These are phyloP conservation scores for Microcyclospora pomicola DNA, from an alignment of 2,329 filamentous ascomycete species.

Conservation along the genomic window DNA sequence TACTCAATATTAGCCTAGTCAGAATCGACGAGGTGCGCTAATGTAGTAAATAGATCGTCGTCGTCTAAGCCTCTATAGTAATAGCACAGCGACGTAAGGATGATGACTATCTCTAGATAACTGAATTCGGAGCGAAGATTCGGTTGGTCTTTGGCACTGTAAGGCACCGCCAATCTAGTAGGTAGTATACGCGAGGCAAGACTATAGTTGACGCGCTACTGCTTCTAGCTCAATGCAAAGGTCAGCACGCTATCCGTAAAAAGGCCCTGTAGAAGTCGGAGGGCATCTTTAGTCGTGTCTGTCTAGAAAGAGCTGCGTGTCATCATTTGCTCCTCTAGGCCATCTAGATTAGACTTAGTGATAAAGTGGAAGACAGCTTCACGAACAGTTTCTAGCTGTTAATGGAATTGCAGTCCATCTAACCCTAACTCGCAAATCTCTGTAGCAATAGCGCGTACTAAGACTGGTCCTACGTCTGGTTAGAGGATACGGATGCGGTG, in stretches of 20 bases:
- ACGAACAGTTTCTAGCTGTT: conserved; percentile 5
- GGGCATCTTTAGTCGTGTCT: conserved; percentile 10
- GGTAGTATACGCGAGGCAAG: conserved; percentile 34
- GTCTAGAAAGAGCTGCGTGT: conserved; percentile 7
- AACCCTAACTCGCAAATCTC: conserved; percentile 21
- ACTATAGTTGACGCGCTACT: conserved; percentile 52
- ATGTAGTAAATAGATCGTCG: conserved; percentile 29
- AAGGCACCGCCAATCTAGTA: conserved; percentile 48
- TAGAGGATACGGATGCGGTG: conserved; percentile 45
- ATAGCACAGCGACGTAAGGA: conserved; percentile 52
- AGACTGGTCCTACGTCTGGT: conserved; percentile 20
- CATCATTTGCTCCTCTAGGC: conserved; percentile 5
- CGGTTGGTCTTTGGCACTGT: conserved; percentile 50
- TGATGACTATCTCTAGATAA: conserved; percentile 52
- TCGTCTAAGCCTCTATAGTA: conserved; percentile 48
- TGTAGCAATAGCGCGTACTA: conserved; percentile 18
- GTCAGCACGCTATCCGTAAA: conserved; percentile 46
- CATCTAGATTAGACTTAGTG: conserved; percentile 3
- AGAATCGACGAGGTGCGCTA: conserved; percentile 11
- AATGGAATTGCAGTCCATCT: conserved; percentile 7
- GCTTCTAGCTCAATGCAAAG: conserved; percentile 45
- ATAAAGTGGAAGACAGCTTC: conserved; percentile 9
- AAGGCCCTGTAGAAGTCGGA: conserved; percentile 50
- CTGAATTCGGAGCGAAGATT: conserved; percentile 51
- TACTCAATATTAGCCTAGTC: conserved; percentile 17